Evolutionary conservation across 306 rosid species (phyloP).

Genomic region (Casuarina cunninghamiana): DNA sequence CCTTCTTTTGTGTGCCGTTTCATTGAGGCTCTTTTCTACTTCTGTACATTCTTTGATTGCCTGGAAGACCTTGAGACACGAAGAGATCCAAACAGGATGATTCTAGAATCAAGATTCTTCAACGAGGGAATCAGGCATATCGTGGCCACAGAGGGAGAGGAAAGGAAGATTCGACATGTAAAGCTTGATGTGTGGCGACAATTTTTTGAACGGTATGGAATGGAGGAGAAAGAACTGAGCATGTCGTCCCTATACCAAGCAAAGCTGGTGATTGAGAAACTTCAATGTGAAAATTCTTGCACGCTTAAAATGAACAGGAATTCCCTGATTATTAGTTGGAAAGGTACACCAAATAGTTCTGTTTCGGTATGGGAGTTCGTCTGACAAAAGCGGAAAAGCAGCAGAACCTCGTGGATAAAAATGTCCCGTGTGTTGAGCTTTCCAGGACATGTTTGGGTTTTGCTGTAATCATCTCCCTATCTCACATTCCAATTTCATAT

Average conservation of each 20-base stretch:
- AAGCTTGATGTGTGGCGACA: slow-evolving; percentile 73
- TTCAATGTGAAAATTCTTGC: slow-evolving; percentile 41
- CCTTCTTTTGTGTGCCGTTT: slow-evolving; percentile 58
- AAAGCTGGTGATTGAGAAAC: slow-evolving; percentile 39
- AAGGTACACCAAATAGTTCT: slow-evolving; percentile 63
- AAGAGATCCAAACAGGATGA: slow-evolving; percentile 40
- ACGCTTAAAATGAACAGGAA: slow-evolving; percentile 46
- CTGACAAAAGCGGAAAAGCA: background rate
- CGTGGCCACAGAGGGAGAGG: slow-evolving; percentile 57
- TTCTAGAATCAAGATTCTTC: slow-evolving; percentile 45
- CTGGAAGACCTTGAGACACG: slow-evolving; percentile 41
- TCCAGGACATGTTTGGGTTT: no score
- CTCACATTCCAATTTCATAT: no score
- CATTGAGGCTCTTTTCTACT: slow-evolving; percentile 62
- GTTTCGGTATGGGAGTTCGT: slow-evolving; percentile 65
- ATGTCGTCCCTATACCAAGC: slow-evolving; percentile 53
- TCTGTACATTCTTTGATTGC: slow-evolving; percentile 56
- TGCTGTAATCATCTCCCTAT: no score
- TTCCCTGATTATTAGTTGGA: slow-evolving; percentile 57
- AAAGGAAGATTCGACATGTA: slow-evolving; percentile 49
- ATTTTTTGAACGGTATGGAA: slow-evolving; percentile 50
- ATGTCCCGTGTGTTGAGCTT: no score
- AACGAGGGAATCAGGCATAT: slow-evolving; percentile 48
- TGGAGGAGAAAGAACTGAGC: slow-evolving; percentile 61
- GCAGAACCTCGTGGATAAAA: no score